These are phyloP conservation scores for Coriolopsis trogii DNA, from an alignment of 1,284 basidiomycete species.

Conservation along the genomic window DNA sequence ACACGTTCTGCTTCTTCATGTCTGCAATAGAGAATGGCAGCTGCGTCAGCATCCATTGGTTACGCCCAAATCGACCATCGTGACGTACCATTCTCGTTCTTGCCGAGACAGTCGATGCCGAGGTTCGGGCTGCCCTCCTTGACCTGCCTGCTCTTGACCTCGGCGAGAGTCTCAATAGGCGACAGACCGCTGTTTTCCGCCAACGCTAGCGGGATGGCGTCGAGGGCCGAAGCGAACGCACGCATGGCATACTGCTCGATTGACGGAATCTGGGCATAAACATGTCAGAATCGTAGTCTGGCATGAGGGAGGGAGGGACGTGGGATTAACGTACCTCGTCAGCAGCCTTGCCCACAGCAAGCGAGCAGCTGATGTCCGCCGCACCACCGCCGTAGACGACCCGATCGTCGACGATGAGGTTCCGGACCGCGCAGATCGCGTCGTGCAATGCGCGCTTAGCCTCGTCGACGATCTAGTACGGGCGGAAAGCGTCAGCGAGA, in stretches of 20 bases:
- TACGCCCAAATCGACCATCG: not conserved
- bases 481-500: not conserved
- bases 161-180: constrained; percentile 95
- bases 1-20: constrained; percentile 97
- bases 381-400: constrained; percentile 99
- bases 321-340: constrained; percentile 77
- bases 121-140: constrained; percentile 84
- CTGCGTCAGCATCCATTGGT: not conserved
- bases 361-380: constrained; percentile 93
- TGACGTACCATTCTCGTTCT: constrained; percentile 81
- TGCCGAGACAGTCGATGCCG: constrained; percentile 92
- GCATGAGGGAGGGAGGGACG: not conserved
- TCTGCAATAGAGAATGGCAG: constrained; percentile 51
- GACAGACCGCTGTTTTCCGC: constrained; percentile 97
- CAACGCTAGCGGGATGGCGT: constrained; percentile 91
- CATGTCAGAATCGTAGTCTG: not conserved
- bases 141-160: constrained; percentile 93
- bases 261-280: constrained; percentile 73
- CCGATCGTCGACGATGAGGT: constrained; percentile 93
- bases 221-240: constrained; percentile 93
- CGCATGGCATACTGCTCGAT: constrained; percentile 99
- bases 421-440: constrained; percentile 96
- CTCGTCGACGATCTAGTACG: constrained; percentile 94
- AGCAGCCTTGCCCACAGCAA: constrained; percentile 92
- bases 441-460: constrained; percentile 98